Evolutionary conservation across 768 basidiomycete genomes (phyloP).

Genomic region (Tephrocybe sp.): DNA sequence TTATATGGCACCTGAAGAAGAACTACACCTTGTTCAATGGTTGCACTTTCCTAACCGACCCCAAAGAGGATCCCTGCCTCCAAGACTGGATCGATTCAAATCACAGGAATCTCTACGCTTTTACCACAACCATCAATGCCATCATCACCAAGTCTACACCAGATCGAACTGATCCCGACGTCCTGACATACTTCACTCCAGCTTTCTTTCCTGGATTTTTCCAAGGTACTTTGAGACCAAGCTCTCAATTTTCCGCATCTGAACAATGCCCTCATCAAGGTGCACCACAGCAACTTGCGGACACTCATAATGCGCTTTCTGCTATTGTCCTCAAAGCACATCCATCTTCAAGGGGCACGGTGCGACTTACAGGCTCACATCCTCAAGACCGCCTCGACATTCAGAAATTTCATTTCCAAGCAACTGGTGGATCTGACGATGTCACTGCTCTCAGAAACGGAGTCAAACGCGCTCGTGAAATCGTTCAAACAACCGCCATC

Average conservation of each 20-base stretch:
- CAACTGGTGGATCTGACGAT: slow-evolving; percentile 20
- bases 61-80: slow-evolving; percentile 25
- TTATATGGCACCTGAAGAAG: slow-evolving; percentile 25
- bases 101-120: slow-evolving; percentile 24
- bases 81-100: slow-evolving; percentile 21
- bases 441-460: slow-evolving; percentile 23
- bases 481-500: slow-evolving; percentile 19
- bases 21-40: slow-evolving; percentile 25
- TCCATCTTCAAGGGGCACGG: slow-evolving; percentile 27
- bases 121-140: slow-evolving; percentile 21
- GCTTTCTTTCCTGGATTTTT: slow-evolving; percentile 26
- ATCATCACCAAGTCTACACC: slow-evolving; percentile 22
- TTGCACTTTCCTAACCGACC: slow-evolving; percentile 23
- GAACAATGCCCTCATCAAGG: slow-evolving; percentile 5
- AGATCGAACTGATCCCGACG: slow-evolving; percentile 17
- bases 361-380: slow-evolving; percentile 27
- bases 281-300: slow-evolving; percentile 19
- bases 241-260: no score
- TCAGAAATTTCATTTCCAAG: slow-evolving; percentile 28
- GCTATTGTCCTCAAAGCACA: slow-evolving; percentile 26
- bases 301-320: slow-evolving; percentile 22
- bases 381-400: slow-evolving; percentile 29
- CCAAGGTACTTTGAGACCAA: slow-evolving; percentile 13
- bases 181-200: slow-evolving; percentile 25
- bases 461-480: slow-evolving; percentile 20